Conservation (phyloP, 2,329 filamentous ascomycete genomes). For the Penicillium digitatum region DNA sequence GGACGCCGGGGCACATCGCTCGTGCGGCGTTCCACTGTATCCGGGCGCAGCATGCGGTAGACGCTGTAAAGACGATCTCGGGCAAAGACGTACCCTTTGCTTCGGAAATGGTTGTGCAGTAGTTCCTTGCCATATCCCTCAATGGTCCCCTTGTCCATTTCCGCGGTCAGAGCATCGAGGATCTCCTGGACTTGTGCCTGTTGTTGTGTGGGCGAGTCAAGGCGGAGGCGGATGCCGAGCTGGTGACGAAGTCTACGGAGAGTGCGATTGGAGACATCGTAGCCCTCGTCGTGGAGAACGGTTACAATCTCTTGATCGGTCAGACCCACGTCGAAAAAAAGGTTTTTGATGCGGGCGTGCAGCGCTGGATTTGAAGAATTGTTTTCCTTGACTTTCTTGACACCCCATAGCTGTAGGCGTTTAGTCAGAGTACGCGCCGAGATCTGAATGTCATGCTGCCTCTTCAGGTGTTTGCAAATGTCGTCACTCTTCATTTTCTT, state of each 20-base stretch:
- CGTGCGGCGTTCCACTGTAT: slow-evolving; percentile 5
- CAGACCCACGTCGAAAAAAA: slow-evolving; percentile 14
- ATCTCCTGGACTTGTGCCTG: slow-evolving; percentile 9
- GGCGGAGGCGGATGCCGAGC: slow-evolving; percentile 8
- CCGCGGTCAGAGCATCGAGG: slow-evolving; percentile 2
- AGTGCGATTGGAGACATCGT: slow-evolving; percentile 4
- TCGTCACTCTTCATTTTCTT: slow-evolving; percentile 7
- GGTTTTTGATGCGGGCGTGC: slow-evolving; percentile 8
- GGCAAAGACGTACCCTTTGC: slow-evolving; percentile 10
- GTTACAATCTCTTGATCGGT: slow-evolving; percentile 10
- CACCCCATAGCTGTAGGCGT: slow-evolving; percentile 12
- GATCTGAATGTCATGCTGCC: slow-evolving; percentile 4
- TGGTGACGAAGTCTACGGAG: slow-evolving; percentile 5
- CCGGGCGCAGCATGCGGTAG: slow-evolving; percentile 9
- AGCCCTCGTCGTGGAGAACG: slow-evolving; percentile 14
- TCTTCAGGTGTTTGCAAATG: slow-evolving; percentile 9
- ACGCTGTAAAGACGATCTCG: slow-evolving; percentile 15
- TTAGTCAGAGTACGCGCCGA: slow-evolving; percentile 10
- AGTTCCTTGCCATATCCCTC: slow-evolving; percentile 12
- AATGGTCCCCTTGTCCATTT: slow-evolving; percentile 12
- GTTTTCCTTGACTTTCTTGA: slow-evolving; percentile 6
- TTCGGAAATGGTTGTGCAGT: slow-evolving; percentile 13
- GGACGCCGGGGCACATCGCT: slow-evolving; percentile 7
- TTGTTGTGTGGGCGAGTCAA: slow-evolving; percentile 5
- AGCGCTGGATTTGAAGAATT: background rate